Evolutionary conservation across 371 early-diverging fungal species (phyloP), one percentile per base, ranked within the genome.

Genomic region (Mucor plumbeus): DNA sequence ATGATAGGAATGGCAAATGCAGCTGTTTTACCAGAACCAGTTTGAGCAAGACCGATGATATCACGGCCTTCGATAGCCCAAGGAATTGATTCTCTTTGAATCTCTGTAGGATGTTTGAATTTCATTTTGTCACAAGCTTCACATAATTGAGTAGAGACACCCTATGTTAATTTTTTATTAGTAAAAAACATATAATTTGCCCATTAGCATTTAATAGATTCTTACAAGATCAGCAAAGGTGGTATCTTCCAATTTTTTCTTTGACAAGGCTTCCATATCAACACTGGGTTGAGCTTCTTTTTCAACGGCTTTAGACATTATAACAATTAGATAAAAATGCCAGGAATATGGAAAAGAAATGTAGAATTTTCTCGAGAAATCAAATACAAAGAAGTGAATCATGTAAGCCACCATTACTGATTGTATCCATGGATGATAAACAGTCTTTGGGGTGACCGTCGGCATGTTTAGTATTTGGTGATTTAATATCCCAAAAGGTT

Each of bases 1-100:
- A 97, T 88, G 50, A 99, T 95, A 15, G 99, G 99, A 9, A 99
- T 80, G 10, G 98, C 91, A 84, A 99, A 99, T 0, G 99, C 97
- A 5, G 97, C 96, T 0, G 99, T 99, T 80, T 99, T 81, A 65
- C 81, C 81, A 31, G 97, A 95, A 57, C 99, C 99, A 0, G 99
- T 99, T 71, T 97, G 96, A 7, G 99, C 99, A 38, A 98, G 88
- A 35, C 97, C 98, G 69, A 99, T 97, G 64, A 99, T 90, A 74
- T 98, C 97, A 58, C 93, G 87, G 26, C 94, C 94, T 75, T 93
- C 88, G 19, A 97, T 82, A 13, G 97, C 91, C 87, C 88, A 88
- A 31, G 97, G 98, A 68, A 98, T 94, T 5, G 95, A 86, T 74
- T 92, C 92, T 61, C 82, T 82, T 80, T 98, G 98, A 76, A 98